phyloP scores from a whole-genome alignment of 2,329 filamentous ascomycete genomes.

The Magnaporthiopsis rhizophila region DNA sequence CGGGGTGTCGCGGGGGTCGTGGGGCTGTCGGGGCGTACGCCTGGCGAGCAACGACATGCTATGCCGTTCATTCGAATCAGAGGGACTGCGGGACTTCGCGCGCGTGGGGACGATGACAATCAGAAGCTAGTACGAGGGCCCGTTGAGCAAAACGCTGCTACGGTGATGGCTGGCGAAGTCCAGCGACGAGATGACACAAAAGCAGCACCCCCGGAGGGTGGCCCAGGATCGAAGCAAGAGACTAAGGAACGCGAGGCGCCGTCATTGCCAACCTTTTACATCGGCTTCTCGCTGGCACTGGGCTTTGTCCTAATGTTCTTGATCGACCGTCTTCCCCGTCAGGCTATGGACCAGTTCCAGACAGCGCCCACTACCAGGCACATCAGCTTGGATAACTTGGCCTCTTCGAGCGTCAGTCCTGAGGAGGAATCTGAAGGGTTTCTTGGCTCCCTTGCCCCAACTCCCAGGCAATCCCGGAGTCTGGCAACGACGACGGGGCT shows the following conservation, averaged over 20 bases:
- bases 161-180: background rate
- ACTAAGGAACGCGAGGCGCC: background rate
- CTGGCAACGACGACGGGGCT: slow-evolving; percentile 85
- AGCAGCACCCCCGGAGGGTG: too few species aligned
- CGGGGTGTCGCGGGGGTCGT: background rate
- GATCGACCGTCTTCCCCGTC: slow-evolving; percentile 75
- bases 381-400: slow-evolving; percentile 80
- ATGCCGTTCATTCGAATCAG: slow-evolving; percentile 1
- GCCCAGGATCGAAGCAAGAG: background rate
- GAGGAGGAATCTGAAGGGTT: slow-evolving; percentile 53
- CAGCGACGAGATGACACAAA: background rate
- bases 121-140: background rate
- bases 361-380: slow-evolving; percentile 64
- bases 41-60: background rate
- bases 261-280: slow-evolving; percentile 60
- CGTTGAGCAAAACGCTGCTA: background rate
- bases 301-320: slow-evolving; percentile 97
- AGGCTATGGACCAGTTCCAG: slow-evolving; percentile 58
- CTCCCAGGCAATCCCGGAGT: slow-evolving; percentile 50
- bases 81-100: background rate
- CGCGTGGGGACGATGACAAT: background rate
- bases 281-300: slow-evolving; percentile 77
- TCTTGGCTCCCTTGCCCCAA: slow-evolving; percentile 48
- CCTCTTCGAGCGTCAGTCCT: slow-evolving; percentile 23
- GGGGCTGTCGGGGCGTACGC: too few species aligned